These are phyloP conservation scores for Paramecium bursaria DNA, from an alignment of 73 alveolate genomes.

Conservation along the genomic window DNA sequence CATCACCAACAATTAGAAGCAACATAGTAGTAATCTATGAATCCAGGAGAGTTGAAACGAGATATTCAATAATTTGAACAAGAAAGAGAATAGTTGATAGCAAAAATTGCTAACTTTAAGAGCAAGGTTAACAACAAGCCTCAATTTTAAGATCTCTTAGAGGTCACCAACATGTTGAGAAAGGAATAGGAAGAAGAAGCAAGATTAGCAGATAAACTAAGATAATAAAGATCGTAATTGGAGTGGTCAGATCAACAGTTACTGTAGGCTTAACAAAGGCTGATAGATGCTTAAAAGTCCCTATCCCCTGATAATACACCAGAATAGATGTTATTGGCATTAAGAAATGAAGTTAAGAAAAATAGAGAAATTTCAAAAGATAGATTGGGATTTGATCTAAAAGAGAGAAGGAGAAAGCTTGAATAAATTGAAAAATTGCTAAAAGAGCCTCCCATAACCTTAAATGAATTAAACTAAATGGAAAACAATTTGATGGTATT, in stretches of 20 bases:
- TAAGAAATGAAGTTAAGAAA: constrained; percentile 88
- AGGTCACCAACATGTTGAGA: constrained; percentile 91
- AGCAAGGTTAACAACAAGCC: constrained; percentile 81
- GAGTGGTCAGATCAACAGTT: constrained; percentile 88
- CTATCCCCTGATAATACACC: constrained; percentile 84
- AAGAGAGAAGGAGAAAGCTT: constrained; percentile 86
- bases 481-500: constrained; percentile 88
- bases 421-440: constrained; percentile 89
- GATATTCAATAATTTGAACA: constrained; percentile 91
- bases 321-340: constrained; percentile 81
- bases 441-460: constrained; percentile 90
- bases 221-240: constrained; percentile 85
- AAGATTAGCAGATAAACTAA: constrained; percentile 83
- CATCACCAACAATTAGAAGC: constrained; percentile 75
- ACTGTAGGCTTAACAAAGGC: constrained; percentile 84
- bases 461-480: constrained; percentile 84
- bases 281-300: constrained; percentile 86
- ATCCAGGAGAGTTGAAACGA: constrained; percentile 91
- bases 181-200: constrained; percentile 96
- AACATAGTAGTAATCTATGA: constrained; percentile 78
- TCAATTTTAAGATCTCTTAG: constrained; percentile 91
- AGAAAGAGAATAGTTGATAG: constrained; percentile 90
- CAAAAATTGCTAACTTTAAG: constrained; percentile 86
- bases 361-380: constrained; percentile 92
- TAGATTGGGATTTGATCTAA: constrained; percentile 91